Conservation (phyloP, 371 early-diverging fungal species). For the Mucor lusitanicus region DNA sequence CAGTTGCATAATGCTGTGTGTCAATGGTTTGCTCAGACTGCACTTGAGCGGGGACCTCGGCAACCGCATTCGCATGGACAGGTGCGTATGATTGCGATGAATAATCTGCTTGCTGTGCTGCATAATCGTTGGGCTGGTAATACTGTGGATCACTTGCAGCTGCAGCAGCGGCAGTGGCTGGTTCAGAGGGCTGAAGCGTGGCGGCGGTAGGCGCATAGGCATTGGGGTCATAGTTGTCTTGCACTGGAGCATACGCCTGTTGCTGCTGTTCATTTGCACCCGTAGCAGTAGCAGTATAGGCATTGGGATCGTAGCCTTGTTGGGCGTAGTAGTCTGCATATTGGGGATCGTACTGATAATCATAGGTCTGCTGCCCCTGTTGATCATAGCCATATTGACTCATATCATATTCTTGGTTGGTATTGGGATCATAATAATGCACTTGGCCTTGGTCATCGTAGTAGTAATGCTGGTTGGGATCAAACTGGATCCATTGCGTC, state of each 20-base stretch:
- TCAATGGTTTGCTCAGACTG: constrained; percentile 19
- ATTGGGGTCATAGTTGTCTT: constrained; percentile 3
- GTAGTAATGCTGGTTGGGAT: constrained; percentile 41
- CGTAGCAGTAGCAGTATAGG: constrained; percentile 9
- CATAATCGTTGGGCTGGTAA: background rate
- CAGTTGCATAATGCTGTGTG: constrained; percentile 9
- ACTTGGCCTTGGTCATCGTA: constrained; percentile 39
- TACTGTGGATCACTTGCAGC: background rate
- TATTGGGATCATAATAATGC: constrained; percentile 45
- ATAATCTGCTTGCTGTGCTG: background rate
- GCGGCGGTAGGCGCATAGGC: background rate
- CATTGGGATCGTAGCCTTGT: constrained; percentile 19
- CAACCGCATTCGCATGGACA: constrained; percentile 1
- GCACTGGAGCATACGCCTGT: background rate
- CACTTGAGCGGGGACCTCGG: constrained; percentile 16
- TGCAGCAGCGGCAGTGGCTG: background rate
- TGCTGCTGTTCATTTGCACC: background rate
- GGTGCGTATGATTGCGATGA: background rate
- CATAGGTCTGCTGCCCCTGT: constrained; percentile 7
- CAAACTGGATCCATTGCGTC: constrained; percentile 25
- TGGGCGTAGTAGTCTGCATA: constrained; percentile 33
- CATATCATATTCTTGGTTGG: constrained; percentile 38
- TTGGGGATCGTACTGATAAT: constrained; percentile 30
- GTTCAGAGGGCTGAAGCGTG: background rate
- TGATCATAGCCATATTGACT: constrained; percentile 26